Base-by-base conservation (phyloP, 2,329 filamentous ascomycete genomes). In the Aspergillus quadricinctus region DNA sequence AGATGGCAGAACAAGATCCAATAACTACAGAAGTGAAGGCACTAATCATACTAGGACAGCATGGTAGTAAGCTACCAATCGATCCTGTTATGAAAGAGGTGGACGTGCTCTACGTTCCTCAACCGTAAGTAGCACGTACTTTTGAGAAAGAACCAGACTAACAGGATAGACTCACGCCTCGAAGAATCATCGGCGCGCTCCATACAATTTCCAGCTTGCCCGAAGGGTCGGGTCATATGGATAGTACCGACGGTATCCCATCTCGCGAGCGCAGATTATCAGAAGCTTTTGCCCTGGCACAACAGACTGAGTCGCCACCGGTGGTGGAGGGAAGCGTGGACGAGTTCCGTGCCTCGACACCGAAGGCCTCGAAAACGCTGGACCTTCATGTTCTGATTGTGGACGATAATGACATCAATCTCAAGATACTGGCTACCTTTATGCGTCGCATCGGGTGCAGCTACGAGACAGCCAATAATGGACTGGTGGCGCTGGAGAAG, bases 381-480 rank as follows among this genome's bases (percentile, higher is more conserved):
- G 56, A 48, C 19, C 55, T 61, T 27, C 66, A 65, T 55, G 64
- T 76, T 14, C 62, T 77, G 6, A 64, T 77, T 11, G 75, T 77
- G 1, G 75, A 77, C 53, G 75, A 77, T 55, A 77, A 77, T 51
- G 67, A 72, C 3, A 75, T 77, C 50, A 77, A 77, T 35, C 60
- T 76, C 1, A 69, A 69, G 59, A 69, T 77, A 3, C 57, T 77
- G 14, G 65, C 70, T 28, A 75, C 72, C 1, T 76, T 73, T 55
- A 66, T 75, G 58, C 65, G 59, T 8, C 76, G 76, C 46, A 66
- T 72, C 21, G 73, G 73, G 25, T 66, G 67, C 45, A 66, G 56
- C 11, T 71, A 72, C 19, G 66, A 72, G 11, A 74, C 69, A 4
- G 76, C 75, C 3, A 67, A 67, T 3, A 70, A 78, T 50, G 76